phyloP scores from a whole-genome alignment of 208 protist species.

The Acanthamoeba culbertsoni region DNA sequence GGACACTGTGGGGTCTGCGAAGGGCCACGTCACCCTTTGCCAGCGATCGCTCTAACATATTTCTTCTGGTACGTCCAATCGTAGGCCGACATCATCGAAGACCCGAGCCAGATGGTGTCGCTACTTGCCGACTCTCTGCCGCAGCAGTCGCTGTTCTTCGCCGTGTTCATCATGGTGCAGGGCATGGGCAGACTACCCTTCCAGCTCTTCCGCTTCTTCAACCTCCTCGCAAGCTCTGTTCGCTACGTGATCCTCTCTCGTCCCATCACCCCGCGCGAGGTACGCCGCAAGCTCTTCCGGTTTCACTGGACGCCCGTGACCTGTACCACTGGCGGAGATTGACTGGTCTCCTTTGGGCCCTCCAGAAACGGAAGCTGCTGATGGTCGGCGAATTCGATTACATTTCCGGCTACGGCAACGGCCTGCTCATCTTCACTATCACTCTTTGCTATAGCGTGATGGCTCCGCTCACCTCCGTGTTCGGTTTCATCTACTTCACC shows the following conservation, averaged over 20 bases:
- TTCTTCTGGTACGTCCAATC: neutral
- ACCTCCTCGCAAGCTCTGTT: neutral
- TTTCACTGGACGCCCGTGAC: neutral
- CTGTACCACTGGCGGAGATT: neutral
- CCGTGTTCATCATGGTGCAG: slow-evolving; percentile 20
- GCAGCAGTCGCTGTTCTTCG: slow-evolving; percentile 39
- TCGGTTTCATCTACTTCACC: slow-evolving; percentile 31
- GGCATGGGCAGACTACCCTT: slow-evolving; percentile 1
- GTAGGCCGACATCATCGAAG: neutral
- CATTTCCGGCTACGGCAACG: neutral
- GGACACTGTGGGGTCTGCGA: neutral
- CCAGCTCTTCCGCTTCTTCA: neutral
- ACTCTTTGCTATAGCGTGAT: slow-evolving; percentile 44
- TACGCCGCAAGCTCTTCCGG: neutral
- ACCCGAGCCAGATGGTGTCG: neutral
- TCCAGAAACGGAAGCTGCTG: neutral
- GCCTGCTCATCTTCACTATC: slow-evolving; percentile 46
- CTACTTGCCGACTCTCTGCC: neutral
- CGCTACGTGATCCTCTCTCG: neutral
- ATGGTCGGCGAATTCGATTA: neutral
- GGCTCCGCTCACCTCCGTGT: neutral
- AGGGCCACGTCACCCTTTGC: no score
- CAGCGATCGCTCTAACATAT: no score
- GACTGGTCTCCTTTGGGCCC: neutral
- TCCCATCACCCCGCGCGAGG: neutral